Percentiles rank a stretch among this genome's conserved stretches.
Evolutionary conservation across 176 grass and related monocot species (phyloP).

Genomic region (Carex littledalei): DNA sequence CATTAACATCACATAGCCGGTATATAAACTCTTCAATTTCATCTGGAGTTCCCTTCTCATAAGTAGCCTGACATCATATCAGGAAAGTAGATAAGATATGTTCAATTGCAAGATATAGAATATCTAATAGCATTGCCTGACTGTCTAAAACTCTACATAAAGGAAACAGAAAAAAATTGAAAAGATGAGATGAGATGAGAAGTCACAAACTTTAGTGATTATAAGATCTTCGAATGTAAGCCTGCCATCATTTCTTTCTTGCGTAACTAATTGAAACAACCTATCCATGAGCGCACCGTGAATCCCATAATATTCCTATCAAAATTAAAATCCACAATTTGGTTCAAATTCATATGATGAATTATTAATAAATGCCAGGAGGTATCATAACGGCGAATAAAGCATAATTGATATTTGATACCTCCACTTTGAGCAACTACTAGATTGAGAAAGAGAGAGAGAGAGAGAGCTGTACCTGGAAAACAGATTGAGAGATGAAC

Average conservation of each 20-base stretch:
- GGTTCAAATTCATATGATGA: neutral
- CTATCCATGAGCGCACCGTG: constrained; percentile 40
- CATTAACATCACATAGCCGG: constrained; percentile 69
- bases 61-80: constrained; percentile 36
- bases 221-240: constrained; percentile 70
- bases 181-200: neutral
- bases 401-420: neutral
- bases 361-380: neutral
- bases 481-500: constrained; percentile 55
- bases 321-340: neutral
- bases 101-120: neutral
- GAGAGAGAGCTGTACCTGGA: constrained; percentile 38
- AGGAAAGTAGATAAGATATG: neutral
- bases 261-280: constrained; percentile 65
- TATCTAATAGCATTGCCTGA: neutral
- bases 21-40: constrained; percentile 79
- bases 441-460: neutral
- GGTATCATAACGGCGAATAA: neutral
- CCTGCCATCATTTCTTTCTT: constrained; percentile 46
- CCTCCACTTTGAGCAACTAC: neutral
- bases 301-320: constrained; percentile 64
- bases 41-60: constrained; percentile 72
- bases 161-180: neutral
- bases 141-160: neutral
- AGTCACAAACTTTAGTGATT: constrained; percentile 52